Conservation (phyloP, 257 asterid genomes). For the Penstemon barbatus region DNA sequence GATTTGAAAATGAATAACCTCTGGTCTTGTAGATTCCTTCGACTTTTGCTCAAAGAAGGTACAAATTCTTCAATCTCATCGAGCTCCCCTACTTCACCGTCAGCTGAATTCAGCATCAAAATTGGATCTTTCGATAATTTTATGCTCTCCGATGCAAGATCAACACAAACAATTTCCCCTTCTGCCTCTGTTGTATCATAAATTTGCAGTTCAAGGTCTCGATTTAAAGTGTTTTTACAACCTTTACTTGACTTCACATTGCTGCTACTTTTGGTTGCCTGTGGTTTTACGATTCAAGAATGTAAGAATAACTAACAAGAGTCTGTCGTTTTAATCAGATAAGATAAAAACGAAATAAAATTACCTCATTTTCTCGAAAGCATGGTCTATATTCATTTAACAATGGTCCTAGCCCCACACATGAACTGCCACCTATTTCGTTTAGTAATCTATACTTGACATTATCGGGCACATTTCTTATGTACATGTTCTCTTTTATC, state of each 20-base stretch:
- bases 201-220: not conserved
- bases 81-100: not conserved
- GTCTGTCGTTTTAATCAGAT: no score
- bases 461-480: slow-evolving; percentile 49
- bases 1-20: no score
- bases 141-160: slow-evolving; percentile 25
- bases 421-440: slow-evolving; percentile 46
- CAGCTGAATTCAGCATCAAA: not conserved
- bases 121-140: slow-evolving; percentile 18
- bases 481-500: slow-evolving; percentile 47
- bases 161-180: slow-evolving; percentile 23
- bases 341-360: not conserved
- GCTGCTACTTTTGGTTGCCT: slow-evolving; percentile 26
- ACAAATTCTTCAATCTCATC: not conserved
- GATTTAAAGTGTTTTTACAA: not conserved
- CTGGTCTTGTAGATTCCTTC: no score
- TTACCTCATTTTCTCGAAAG: slow-evolving; percentile 36
- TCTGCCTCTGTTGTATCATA: slow-evolving; percentile 15
- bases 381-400: slow-evolving; percentile 53
- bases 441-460: slow-evolving; percentile 55
- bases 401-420: slow-evolving; percentile 43
- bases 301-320: not conserved
- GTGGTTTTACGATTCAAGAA: slow-evolving; percentile 2
- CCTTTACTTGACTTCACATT: slow-evolving; percentile 15
- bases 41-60: no score